Conservation (phyloP, 164 flowering plant species). For the Brasenia schreberi region DNA sequence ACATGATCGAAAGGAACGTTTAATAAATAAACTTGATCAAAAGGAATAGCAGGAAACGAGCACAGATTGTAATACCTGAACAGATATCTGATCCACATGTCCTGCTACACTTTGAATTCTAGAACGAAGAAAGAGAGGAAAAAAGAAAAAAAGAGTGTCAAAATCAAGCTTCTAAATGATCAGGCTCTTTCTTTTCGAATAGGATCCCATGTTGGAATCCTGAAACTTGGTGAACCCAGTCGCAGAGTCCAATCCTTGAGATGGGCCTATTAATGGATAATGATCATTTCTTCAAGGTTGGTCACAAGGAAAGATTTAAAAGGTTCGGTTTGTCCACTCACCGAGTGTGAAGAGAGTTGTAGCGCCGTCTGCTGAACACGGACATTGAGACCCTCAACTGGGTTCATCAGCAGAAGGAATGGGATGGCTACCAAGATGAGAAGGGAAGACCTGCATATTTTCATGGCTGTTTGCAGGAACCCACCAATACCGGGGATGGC, state of each 20-base stretch:
- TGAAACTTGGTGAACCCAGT: background rate
- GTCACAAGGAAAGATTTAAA: too few relatives aligned
- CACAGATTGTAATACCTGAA: slow-evolving; percentile 30
- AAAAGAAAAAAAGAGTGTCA: slow-evolving; percentile 11
- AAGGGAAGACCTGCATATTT: background rate
- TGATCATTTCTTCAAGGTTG: too few relatives aligned
- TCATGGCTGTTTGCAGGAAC: background rate
- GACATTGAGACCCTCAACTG: background rate
- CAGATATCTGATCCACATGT: slow-evolving; percentile 85
- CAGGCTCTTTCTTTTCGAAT: background rate
- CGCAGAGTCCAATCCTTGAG: background rate
- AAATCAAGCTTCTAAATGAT: slow-evolving; percentile 7
- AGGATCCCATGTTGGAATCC: background rate
- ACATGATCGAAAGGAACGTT: background rate
- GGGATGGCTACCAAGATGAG: background rate
- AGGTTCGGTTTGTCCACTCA: background rate
- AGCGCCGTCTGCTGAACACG: background rate
- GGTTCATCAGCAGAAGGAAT: background rate
- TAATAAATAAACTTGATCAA: background rate
- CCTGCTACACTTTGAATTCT: slow-evolving; percentile 66
- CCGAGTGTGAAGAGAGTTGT: background rate
- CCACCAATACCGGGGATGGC: background rate
- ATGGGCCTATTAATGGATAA: too few relatives aligned
- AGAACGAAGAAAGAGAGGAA: slow-evolving; percentile 1
- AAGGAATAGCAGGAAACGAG: background rate